A percentile compares a stretch with the other conserved stretches of the same genome.
Conservation (phyloP, 352 stramenopile species). For the Globisporangium paroecandrum region DNA sequence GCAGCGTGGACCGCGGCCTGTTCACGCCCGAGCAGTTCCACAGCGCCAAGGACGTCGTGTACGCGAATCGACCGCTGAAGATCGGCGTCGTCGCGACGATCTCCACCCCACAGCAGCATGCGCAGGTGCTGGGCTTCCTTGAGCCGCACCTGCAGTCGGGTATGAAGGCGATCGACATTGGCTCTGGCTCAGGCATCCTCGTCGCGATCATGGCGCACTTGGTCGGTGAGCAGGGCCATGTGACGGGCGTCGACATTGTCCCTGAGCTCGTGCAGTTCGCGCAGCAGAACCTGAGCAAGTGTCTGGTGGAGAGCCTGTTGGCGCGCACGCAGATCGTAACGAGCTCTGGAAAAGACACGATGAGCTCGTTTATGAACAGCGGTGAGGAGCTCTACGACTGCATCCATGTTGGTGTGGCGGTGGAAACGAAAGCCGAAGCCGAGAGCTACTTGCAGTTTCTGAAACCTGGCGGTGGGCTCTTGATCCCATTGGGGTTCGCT, state of each 20-base stretch:
- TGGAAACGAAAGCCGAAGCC: constrained; percentile 69
- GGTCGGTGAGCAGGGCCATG: constrained; percentile 45
- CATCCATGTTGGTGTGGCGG: constrained; percentile 78
- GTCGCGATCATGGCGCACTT: constrained; percentile 77
- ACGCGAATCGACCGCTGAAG: constrained; percentile 73
- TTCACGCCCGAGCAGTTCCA: constrained; percentile 43
- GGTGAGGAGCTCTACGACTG: constrained; percentile 47
- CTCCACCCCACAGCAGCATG: constrained; percentile 84
- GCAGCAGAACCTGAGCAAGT: constrained; percentile 49
- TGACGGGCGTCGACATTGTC: constrained; percentile 79
- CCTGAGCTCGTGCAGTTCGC: constrained; percentile 70
- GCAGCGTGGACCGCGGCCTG: constrained; percentile 56
- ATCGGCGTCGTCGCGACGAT: constrained; percentile 81
- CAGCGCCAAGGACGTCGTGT: constrained; percentile 31
- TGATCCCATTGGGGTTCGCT: constrained; percentile 62
- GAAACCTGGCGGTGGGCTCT: constrained; percentile 61
- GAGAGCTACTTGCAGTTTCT: constrained; percentile 67
- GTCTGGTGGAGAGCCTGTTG: constrained; percentile 34
- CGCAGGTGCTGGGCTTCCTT: constrained; percentile 67
- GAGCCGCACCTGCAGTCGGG: constrained; percentile 63
- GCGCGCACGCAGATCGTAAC: constrained; percentile 40
- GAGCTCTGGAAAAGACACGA: constrained; percentile 42
- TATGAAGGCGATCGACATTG: constrained; percentile 63
- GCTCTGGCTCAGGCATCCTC: constrained; percentile 78
- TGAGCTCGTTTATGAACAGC: constrained; percentile 17